Evolutionary conservation across 225 moss, liverwort and hornwort genomes (phyloP).

Genomic region (Sphagnum tenellum): DNA sequence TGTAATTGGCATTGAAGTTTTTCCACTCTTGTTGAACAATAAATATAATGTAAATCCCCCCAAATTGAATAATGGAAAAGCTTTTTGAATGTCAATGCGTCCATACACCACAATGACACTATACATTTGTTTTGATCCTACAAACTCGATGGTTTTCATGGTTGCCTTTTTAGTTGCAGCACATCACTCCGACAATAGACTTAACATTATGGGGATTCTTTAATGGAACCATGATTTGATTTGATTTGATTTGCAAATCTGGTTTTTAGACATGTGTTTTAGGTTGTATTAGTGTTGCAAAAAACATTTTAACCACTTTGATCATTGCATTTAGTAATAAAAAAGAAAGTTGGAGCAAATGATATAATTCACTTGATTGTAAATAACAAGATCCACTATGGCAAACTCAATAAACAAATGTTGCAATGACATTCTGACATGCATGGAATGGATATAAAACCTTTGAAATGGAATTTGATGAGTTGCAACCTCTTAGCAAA

Average conservation of each 20-base stretch:
- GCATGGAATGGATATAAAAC: constrained; percentile 88
- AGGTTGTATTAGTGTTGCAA: no score
- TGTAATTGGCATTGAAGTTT: constrained; percentile 28
- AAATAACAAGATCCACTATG: constrained; percentile 39
- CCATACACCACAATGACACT: neutral
- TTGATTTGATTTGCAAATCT: no score
- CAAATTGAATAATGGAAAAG: constrained; percentile 9
- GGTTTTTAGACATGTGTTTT: no score
- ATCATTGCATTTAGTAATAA: no score
- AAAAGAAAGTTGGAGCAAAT: no score
- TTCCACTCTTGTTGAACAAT: constrained; percentile 33
- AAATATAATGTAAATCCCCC: constrained; percentile 16
- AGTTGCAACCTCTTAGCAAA: constrained; percentile 59
- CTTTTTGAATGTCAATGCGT: constrained; percentile 1
- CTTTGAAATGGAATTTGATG: constrained; percentile 75
- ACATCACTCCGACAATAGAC: no score
- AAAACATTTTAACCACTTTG: no score
- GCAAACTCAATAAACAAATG: constrained; percentile 55
- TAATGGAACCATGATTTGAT: no score
- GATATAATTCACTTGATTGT: no score
- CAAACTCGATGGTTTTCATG: neutral
- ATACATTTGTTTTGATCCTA: neutral
- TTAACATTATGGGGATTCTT: no score
- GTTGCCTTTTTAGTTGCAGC: neutral
- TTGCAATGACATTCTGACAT: constrained; percentile 67